phyloP scores from a whole-genome alignment of 179 eudicot species.

The Gypsophila paniculata region DNA sequence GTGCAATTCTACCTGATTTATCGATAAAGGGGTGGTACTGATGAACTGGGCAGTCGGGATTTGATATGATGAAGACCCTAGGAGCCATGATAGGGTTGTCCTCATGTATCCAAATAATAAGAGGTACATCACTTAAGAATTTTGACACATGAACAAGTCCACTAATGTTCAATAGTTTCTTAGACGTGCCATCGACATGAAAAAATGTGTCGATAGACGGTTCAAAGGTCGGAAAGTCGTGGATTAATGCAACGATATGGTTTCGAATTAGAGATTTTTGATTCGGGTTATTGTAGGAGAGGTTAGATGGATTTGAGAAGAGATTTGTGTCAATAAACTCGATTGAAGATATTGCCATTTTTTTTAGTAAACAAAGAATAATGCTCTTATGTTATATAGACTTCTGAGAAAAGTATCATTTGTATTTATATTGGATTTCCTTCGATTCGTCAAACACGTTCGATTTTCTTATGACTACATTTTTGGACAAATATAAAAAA shows the following conservation, averaged over 20 bases:
- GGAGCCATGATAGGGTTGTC: constrained; percentile 42
- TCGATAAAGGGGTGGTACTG: constrained; percentile 38
- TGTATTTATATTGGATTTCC: not conserved
- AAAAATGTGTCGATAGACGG: constrained; percentile 16
- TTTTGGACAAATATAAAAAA: too few relatives aligned
- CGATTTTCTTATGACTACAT: too few relatives aligned
- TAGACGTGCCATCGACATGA: constrained; percentile 19
- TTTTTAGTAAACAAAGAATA: not conserved
- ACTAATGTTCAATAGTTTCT: constrained; percentile 13
- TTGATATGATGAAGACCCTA: constrained; percentile 27
- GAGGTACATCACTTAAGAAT: constrained; percentile 23
- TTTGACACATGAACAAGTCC: constrained; percentile 24
- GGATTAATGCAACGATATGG: constrained; percentile 12
- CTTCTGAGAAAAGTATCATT: not conserved
- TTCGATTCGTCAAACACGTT: too few relatives aligned
- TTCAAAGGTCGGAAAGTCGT: constrained; percentile 21
- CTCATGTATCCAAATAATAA: constrained; percentile 50
- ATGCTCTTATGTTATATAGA: not conserved
- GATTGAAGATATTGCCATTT: constrained; percentile 22
- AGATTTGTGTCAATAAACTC: constrained; percentile 20
- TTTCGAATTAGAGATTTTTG: constrained; percentile 24
- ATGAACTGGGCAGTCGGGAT: constrained; percentile 16
- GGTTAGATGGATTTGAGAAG: constrained; percentile 1
- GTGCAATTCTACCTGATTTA: constrained; percentile 31
- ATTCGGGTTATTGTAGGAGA: constrained; percentile 19